Conservation (phyloP, 306 rosid genomes). For the Prinsepia uniflora region DNA sequence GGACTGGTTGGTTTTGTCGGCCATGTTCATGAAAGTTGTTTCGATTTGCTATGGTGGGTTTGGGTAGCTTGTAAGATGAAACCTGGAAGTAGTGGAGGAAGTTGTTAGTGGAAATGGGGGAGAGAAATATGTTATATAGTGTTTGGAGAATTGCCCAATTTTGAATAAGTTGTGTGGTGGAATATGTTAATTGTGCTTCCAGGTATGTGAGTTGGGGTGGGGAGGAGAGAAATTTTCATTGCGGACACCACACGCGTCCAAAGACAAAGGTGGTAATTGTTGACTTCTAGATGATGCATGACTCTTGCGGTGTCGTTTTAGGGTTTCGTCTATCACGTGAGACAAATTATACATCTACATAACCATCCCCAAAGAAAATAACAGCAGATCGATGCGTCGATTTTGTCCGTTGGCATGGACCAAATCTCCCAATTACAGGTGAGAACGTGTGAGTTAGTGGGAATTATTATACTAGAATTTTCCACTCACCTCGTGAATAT, state of each 20-base stretch:
- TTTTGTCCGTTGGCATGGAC: background rate
- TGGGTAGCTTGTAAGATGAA: background rate
- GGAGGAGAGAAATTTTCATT: background rate
- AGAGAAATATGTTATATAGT: background rate
- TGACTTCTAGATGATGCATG: conserved; percentile 21
- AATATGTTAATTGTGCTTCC: background rate
- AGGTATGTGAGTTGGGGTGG: background rate
- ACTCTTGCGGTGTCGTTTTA: background rate
- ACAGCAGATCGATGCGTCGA: conserved; percentile 8
- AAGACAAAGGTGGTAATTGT: background rate
- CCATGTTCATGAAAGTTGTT: no score
- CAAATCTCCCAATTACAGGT: background rate
- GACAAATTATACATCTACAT: background rate
- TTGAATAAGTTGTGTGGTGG: background rate
- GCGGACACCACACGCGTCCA: conserved; percentile 11
- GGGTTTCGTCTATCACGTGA: background rate
- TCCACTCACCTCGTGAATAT: no score
- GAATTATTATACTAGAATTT: no score
- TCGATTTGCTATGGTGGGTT: background rate
- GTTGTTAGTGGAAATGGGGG: background rate
- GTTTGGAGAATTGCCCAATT: background rate
- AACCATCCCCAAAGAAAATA: background rate
- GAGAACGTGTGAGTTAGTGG: background rate
- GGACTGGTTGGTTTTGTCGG: no score
- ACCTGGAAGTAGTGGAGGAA: no score